phyloP scores from a whole-genome alignment of 495 filamentous ascomycete genomes.

The Trypethelium eluteriae region DNA sequence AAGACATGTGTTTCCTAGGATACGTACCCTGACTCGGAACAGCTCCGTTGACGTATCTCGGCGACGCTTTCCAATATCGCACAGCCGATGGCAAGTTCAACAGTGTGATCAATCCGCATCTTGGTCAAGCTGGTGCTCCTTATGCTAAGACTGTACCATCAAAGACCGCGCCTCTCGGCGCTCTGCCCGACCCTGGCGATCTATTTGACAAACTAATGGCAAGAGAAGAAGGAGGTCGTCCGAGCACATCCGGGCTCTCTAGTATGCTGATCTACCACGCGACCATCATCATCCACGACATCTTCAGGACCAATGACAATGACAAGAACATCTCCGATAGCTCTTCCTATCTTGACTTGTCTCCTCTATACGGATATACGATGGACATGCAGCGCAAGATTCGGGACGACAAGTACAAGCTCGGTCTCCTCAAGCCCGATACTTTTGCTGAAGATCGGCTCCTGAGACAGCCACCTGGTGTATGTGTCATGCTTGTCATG shows the following conservation, averaged over 20 bases:
- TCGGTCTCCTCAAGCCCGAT: slow-evolving; percentile 53
- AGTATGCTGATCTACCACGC: slow-evolving; percentile 55
- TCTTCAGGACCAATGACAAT: slow-evolving; percentile 52
- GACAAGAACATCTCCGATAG: slow-evolving; percentile 49
- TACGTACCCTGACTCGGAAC: slow-evolving; percentile 7
- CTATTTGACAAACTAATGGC: slow-evolving; percentile 45
- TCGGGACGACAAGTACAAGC: slow-evolving; percentile 43
- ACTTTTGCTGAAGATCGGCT: slow-evolving; percentile 50
- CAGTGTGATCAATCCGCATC: slow-evolving; percentile 49
- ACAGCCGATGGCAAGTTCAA: slow-evolving; percentile 66
- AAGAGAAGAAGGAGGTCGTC: slow-evolving; percentile 25
- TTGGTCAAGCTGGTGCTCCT: slow-evolving; percentile 49
- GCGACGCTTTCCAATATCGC: slow-evolving; percentile 59
- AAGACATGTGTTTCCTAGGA: slow-evolving; percentile 6
- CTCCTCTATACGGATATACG: slow-evolving; percentile 51
- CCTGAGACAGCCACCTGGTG: slow-evolving; percentile 50
- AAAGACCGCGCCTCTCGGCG: slow-evolving; percentile 12
- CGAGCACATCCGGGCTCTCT: slow-evolving; percentile 48
- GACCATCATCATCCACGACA: slow-evolving; percentile 51
- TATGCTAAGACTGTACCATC: slow-evolving; percentile 35
- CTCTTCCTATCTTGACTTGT: slow-evolving; percentile 52
- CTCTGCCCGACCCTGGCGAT: slow-evolving; percentile 43
- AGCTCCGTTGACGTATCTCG: slow-evolving; percentile 42
- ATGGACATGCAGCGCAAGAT: slow-evolving; percentile 51
- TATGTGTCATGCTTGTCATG: slow-evolving; percentile 52